phyloP scores from a whole-genome alignment of 768 basidiomycete species.

The Pleurotus salmoneostramineus region DNA sequence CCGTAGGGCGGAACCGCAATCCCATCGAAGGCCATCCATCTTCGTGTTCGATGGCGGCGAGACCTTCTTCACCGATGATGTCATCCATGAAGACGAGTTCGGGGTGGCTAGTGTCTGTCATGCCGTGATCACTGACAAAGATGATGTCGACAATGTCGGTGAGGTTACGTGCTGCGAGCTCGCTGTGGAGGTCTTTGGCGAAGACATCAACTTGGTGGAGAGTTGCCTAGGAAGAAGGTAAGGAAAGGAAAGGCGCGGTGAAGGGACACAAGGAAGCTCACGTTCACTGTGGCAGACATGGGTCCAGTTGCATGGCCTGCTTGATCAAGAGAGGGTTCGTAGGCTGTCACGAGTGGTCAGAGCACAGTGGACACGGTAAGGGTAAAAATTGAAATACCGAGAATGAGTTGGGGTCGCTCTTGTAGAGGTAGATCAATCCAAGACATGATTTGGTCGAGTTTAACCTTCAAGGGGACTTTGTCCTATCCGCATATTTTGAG shows the following conservation, averaged over 20 bases:
- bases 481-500: slow-evolving; percentile 29
- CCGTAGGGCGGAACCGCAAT: slow-evolving; percentile 60
- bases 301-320: slow-evolving; percentile 76
- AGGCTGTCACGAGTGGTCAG: slow-evolving; percentile 38
- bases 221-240: slow-evolving; percentile 42
- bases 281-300: slow-evolving; percentile 65
- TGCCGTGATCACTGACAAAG: slow-evolving; percentile 91
- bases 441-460: slow-evolving; percentile 71
- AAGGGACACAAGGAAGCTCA: slow-evolving; percentile 26
- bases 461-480: slow-evolving; percentile 59
- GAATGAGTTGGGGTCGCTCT: slow-evolving; percentile 71
- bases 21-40: slow-evolving; percentile 94
- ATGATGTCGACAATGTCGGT: slow-evolving; percentile 82
- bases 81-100: slow-evolving; percentile 79
- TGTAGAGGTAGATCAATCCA: slow-evolving; percentile 81
- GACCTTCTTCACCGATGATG: slow-evolving; percentile 64
- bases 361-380: background rate
- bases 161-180: slow-evolving; percentile 68
- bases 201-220: slow-evolving; percentile 70
- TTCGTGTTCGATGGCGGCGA: slow-evolving; percentile 59
- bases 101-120: slow-evolving; percentile 83
- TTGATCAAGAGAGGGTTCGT: slow-evolving; percentile 85
- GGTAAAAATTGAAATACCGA: slow-evolving; percentile 36
- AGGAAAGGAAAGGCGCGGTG: background rate
- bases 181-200: slow-evolving; percentile 61